These are phyloP conservation scores for Fusarium sp. DNA, from an alignment of 2,329 filamentous ascomycete genomes.

Conservation along the genomic window DNA sequence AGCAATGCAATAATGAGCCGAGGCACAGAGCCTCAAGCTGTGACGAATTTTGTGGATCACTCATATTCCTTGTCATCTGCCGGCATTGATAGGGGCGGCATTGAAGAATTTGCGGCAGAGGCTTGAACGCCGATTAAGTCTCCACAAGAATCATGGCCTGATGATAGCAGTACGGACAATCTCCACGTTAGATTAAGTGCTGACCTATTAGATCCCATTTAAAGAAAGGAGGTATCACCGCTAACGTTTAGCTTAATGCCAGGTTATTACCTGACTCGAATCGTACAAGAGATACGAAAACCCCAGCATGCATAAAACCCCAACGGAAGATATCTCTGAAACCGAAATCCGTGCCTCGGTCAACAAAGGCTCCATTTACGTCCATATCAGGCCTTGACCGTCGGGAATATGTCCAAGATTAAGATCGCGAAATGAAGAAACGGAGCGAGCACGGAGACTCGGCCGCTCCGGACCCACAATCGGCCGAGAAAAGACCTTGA, in stretches of 20 bases:
- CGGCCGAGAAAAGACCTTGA: constrained; percentile 45
- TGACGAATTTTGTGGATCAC: constrained; percentile 13
- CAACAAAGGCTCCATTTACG: background rate
- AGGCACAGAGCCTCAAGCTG: constrained; percentile 23
- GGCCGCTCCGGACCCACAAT: constrained; percentile 40
- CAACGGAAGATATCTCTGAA: constrained; percentile 3
- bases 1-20: constrained; percentile 5
- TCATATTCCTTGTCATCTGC: constrained; percentile 20
- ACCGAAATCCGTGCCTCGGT: constrained; percentile 37
- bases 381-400: constrained; percentile 12
- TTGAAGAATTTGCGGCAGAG: constrained; percentile 26
- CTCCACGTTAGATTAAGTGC: background rate
- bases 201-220: too few species aligned
- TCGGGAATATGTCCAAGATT: constrained; percentile 22
- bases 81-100: constrained; percentile 22
- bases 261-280: background rate
- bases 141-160: constrained; percentile 1
- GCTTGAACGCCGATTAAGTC: background rate
- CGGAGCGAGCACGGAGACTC: constrained; percentile 28
- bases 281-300: background rate
- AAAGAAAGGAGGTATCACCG: background rate
- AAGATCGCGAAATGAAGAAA: constrained; percentile 11
- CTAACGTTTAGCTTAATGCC: background rate
- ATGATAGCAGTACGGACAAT: too few species aligned
- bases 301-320: background rate